A percentile compares a stretch with the other conserved stretches of the same genome.
Evolutionary conservation across 2,329 filamentous ascomycete species (phyloP).

Genomic region (Verticillium klebahnii): DNA sequence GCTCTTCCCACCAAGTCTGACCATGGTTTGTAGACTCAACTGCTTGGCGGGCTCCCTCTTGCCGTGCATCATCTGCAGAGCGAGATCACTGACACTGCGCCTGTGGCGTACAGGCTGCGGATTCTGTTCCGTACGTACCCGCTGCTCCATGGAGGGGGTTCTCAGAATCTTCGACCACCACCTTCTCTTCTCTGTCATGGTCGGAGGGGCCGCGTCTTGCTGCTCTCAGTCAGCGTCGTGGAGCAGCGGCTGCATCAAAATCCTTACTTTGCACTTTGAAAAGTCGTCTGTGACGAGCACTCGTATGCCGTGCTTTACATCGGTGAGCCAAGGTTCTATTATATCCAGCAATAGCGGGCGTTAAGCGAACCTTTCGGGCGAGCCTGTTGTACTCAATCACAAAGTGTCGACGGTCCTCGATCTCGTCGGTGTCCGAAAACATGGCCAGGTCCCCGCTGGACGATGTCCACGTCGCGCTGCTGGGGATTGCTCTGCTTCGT

Average conservation of each 20-base stretch:
- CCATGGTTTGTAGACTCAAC: slow-evolving; percentile 52
- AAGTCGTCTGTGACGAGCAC: slow-evolving; percentile 31
- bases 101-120: slow-evolving; percentile 20
- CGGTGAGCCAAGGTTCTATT: background rate
- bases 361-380: slow-evolving; percentile 46
- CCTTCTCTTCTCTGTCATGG: slow-evolving; percentile 23
- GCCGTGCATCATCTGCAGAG: slow-evolving; percentile 37
- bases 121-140: slow-evolving; percentile 4
- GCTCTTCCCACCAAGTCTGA: slow-evolving; percentile 59
- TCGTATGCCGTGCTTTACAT: slow-evolving; percentile 47
- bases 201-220: slow-evolving; percentile 2
- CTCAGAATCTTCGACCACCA: slow-evolving; percentile 34
- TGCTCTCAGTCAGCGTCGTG: background rate
- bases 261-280: slow-evolving; percentile 10
- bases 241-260: background rate
- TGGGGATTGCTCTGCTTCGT: slow-evolving; percentile 22
- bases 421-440: slow-evolving; percentile 43
- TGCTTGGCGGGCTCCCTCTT: slow-evolving; percentile 41
- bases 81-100: slow-evolving; percentile 53
- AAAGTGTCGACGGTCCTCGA: slow-evolving; percentile 43
- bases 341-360: background rate
- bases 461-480: slow-evolving; percentile 54
- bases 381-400: slow-evolving; percentile 57
- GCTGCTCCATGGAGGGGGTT: slow-evolving; percentile 12
- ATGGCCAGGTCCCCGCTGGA: slow-evolving; percentile 46